Evolutionary conservation across 805 yeast species (phyloP), one percentile per base, ranked within the genome.

Genomic region (Metschnikowia drakensbergensis): DNA sequence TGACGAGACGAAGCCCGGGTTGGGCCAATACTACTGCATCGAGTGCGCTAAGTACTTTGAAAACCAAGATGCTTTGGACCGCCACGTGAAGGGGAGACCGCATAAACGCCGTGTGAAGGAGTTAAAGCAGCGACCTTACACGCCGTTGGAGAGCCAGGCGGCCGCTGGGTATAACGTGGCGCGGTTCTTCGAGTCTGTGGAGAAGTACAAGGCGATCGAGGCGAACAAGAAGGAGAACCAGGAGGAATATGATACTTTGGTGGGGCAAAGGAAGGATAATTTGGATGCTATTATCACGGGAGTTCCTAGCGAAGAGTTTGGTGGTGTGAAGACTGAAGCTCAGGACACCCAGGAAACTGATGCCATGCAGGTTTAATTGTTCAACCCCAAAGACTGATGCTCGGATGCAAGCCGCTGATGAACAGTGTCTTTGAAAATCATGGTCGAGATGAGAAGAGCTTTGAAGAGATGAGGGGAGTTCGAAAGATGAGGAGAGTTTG

Each of bases 11-110:
- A 84, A 85, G 62, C 91, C 97, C 0, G 99, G 99, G 1, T 71
- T 94, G 55, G 99, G 97, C 11, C 98, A 94, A 68, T 85, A 81
- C 67, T 94, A 88, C 67, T 94, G 98, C 68, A 77, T 94, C 46
- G 96, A 90, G 54, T 94, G 99, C 75, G 95, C 96, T 42, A 87
- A 85, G 64, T 89, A 94, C 67, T 89, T 82, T 61, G 97, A 91
- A 64, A 83, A 84, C 49, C 89, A 86, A 39, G 65, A 68, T 30
- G 86, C 96, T 6, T 74, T 88, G 47, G 81, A 80, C 51, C 75
- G 83, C 10, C 99, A 94, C 69, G 69, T 77, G 53, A 80, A 81
- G 58, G 76, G 86, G 3, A 91, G 90, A 61, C 77, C 83, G 6
- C 99, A 94, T 68, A 91, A 86, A 66, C 80, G 98, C 67, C 76